Evolutionary conservation across 73 alveolate species (phyloP).

Genomic region (Symbiodinium pilosum): DNA sequence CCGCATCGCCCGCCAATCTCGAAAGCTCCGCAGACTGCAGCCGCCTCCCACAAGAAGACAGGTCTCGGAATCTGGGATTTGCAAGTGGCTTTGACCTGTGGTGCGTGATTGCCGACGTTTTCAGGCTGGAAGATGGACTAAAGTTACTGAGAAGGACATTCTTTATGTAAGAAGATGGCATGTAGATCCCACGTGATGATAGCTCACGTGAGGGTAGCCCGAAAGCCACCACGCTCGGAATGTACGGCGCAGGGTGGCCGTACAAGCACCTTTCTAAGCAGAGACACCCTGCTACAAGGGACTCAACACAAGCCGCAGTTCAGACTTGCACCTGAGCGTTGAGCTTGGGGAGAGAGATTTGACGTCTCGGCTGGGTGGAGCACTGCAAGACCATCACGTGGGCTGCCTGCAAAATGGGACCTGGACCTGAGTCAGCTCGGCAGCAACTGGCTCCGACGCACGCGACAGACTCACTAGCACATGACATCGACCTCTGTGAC

Average conservation of each 20-base stretch:
- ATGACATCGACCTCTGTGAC: not conserved
- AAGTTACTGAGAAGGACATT: not conserved
- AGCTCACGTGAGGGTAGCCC: not conserved
- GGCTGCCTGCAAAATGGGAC: not conserved
- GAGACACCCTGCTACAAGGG: not conserved
- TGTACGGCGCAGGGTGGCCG: not conserved
- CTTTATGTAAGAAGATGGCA: not conserved
- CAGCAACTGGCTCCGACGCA: not conserved
- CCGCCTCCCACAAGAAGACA: not conserved
- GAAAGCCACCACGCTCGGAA: not conserved
- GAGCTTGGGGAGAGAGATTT: not conserved
- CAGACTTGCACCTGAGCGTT: not conserved
- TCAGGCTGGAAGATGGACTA: not conserved
- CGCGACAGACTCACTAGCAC: not conserved
- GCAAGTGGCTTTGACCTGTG: not conserved
- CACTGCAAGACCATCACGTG: conserved; percentile 4
- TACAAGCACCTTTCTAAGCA: not conserved
- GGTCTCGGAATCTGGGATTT: not conserved
- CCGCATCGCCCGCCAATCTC: not conserved
- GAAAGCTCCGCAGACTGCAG: not conserved
- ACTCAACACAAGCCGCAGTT: not conserved
- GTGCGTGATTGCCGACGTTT: not conserved
- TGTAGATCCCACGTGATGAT: not conserved
- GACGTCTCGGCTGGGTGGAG: not conserved
- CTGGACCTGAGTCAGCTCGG: not conserved